A percentile compares a stretch with the other conserved stretches of the same genome.
These are phyloP conservation scores for Annulohypoxylon bovei DNA, from an alignment of 495 filamentous ascomycete genomes.

Conservation along the genomic window DNA sequence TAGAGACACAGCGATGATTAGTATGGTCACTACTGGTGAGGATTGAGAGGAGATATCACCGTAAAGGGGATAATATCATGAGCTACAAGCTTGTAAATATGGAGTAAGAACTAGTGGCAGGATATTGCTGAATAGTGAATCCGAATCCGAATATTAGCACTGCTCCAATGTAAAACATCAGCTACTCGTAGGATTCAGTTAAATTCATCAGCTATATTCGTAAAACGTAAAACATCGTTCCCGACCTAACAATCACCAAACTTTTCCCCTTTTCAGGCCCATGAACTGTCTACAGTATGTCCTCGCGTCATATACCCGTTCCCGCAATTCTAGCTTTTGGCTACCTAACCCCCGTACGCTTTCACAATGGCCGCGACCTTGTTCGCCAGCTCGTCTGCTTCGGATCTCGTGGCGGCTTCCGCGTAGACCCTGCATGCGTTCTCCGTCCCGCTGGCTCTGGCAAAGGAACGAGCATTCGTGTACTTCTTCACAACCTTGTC, in stretches of 20 bases:
- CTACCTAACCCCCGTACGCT: constrained; percentile 42
- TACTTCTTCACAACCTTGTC: constrained; percentile 89
- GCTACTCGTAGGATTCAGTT: constrained; percentile 8
- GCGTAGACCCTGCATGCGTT: constrained; percentile 97
- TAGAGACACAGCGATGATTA: constrained; percentile 35
- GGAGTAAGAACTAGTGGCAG: neutral
- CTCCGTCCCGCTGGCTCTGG: constrained; percentile 92
- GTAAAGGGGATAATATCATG: too few species aligned
- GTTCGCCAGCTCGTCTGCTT: constrained; percentile 86
- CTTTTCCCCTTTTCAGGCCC: constrained; percentile 12
- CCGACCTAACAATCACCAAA: constrained; percentile 8
- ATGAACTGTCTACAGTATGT: constrained; percentile 11
- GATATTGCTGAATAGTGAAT: neutral
- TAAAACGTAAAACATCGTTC: constrained; percentile 25
- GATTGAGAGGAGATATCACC: too few species aligned
- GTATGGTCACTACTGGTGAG: neutral
- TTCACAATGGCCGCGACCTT: constrained; percentile 80
- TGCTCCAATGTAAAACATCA: neutral
- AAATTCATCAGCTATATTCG: constrained; percentile 27
- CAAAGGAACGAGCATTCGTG: constrained; percentile 89
- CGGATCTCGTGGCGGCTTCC: constrained; percentile 86
- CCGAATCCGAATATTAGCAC: neutral
- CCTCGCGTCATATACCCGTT: constrained; percentile 1
- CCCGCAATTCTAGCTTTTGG: neutral
- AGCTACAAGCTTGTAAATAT: too few species aligned